Conservation (phyloP, 176 grass and related monocot species). For the Musa troglodytarum region DNA sequence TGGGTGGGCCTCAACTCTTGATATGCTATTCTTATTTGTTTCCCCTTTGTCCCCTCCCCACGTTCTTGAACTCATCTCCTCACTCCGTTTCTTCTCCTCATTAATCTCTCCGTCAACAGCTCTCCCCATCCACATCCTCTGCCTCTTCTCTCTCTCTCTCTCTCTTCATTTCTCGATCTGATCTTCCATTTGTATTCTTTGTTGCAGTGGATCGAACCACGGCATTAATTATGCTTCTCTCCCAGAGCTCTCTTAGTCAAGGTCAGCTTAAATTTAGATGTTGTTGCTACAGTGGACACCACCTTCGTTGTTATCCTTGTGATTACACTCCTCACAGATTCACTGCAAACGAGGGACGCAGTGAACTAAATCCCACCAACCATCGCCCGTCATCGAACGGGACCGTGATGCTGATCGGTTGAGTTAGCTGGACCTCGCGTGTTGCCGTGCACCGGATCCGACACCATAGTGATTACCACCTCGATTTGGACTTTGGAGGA, state of each 20-base stretch:
- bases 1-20: constrained; percentile 4
- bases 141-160: neutral
- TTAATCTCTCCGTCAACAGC: neutral
- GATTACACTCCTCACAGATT: neutral
- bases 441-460: neutral
- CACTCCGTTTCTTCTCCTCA: neutral
- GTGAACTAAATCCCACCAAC: neutral
- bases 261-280: neutral
- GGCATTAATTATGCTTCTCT: neutral
- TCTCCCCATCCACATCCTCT: neutral
- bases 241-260: neutral
- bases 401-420: neutral
- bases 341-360: neutral
- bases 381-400: neutral
- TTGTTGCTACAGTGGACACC: neutral
- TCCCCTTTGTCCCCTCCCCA: neutral
- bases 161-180: neutral
- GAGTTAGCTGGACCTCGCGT: neutral
- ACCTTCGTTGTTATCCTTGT: neutral
- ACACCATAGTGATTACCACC: neutral
- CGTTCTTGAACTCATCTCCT: neutral
- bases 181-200: no score
- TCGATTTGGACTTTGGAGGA: neutral
- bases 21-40: neutral
- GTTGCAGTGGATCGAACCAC: no score